A percentile compares a stretch with the other conserved stretches of the same genome.
Evolutionary conservation across 148 eudicot species (phyloP).

Genomic region (Rhododendron henanense): DNA sequence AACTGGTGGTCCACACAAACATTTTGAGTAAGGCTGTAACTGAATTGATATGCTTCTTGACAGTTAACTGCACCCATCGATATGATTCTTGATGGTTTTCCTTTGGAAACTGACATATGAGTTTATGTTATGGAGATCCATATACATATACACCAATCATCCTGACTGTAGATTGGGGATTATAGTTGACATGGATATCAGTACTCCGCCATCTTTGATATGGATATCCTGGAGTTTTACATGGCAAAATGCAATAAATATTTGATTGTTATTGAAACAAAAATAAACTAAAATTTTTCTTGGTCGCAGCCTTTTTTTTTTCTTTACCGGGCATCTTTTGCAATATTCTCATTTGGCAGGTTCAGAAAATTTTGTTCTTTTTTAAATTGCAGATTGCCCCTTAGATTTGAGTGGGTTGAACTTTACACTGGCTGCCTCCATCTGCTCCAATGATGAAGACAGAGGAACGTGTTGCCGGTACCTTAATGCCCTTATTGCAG

Average conservation of each 20-base stretch:
- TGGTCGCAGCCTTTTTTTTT: neutral
- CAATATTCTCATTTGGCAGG: neutral
- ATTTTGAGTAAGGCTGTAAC: neutral
- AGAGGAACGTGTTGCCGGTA: slow-evolving; percentile 90
- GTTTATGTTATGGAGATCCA: neutral
- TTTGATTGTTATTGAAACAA: neutral
- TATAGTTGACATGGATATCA: neutral
- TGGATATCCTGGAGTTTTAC: neutral
- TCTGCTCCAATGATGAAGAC: slow-evolving; percentile 57
- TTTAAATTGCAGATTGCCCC: slow-evolving; percentile 63
- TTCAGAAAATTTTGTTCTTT: neutral
- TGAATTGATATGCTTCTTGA: neutral
- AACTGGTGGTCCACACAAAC: neutral
- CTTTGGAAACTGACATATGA: neutral
- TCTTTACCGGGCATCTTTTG: neutral
- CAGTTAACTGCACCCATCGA: neutral
- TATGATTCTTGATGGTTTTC: neutral
- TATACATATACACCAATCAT: neutral
- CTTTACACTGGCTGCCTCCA: slow-evolving; percentile 61
- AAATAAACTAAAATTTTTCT: neutral
- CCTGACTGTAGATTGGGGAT: neutral
- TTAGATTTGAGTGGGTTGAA: slow-evolving; percentile 70
- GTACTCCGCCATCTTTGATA: neutral
- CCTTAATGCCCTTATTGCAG: slow-evolving; percentile 72
- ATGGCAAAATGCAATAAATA: neutral